phyloP scores from a whole-genome alignment of 2,329 filamentous ascomycete genomes.

The Tolypocladium amazonense region DNA sequence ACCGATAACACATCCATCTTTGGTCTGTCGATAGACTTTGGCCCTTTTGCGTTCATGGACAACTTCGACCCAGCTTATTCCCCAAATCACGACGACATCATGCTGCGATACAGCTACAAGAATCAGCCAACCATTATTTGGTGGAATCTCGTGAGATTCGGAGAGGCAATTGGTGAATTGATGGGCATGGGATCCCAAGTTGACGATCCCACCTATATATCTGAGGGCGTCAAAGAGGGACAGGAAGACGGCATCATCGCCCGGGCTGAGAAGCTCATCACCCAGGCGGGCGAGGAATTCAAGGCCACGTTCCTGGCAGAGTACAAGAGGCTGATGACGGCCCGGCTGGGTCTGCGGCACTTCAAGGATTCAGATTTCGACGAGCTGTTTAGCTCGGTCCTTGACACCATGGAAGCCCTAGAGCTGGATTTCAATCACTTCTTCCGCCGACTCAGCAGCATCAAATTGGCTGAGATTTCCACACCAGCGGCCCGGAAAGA shows the following conservation, averaged over 20 bases:
- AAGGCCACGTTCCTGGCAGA: slow-evolving; percentile 78
- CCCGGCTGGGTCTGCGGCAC: slow-evolving; percentile 63
- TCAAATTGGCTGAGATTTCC: slow-evolving; percentile 52
- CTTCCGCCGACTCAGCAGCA: slow-evolving; percentile 65
- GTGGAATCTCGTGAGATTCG: slow-evolving; percentile 94
- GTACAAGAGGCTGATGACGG: slow-evolving; percentile 77
- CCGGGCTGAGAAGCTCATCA: slow-evolving; percentile 76
- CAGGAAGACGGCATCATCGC: slow-evolving; percentile 59
- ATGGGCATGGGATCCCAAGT: slow-evolving; percentile 66
- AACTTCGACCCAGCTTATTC: slow-evolving; percentile 93
- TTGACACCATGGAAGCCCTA: slow-evolving; percentile 71
- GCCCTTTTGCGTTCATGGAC: slow-evolving; percentile 95
- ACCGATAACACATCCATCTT: slow-evolving; percentile 93
- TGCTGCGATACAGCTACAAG: slow-evolving; percentile 80
- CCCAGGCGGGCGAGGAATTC: slow-evolving; percentile 74
- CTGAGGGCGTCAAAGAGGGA: slow-evolving; percentile 56
- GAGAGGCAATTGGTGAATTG: slow-evolving; percentile 79
- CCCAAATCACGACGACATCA: slow-evolving; percentile 89
- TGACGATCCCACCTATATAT: slow-evolving; percentile 61
- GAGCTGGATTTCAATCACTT: slow-evolving; percentile 93
- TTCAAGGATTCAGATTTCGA: slow-evolving; percentile 69
- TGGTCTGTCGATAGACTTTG: slow-evolving; percentile 86
- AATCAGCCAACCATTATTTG: slow-evolving; percentile 95
- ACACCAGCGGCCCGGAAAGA: slow-evolving; percentile 53
- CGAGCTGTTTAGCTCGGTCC: slow-evolving; percentile 64